Base-by-base conservation (phyloP, 1,284 basidiomycete species). In the Pseudozyma flocculosa region DNA sequence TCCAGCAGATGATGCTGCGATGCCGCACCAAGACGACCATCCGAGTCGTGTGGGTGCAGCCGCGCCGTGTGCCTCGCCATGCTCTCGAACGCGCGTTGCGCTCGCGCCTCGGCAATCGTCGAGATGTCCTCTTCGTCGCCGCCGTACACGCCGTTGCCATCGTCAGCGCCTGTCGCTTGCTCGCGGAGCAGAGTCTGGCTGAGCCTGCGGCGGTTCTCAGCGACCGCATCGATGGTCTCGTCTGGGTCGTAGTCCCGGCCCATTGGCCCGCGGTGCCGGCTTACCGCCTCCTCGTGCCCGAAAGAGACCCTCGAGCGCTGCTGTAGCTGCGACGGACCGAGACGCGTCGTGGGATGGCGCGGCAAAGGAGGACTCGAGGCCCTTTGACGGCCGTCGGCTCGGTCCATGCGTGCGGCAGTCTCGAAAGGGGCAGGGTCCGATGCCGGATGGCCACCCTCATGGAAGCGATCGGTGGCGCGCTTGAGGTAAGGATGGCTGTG, bases 91-190 rank as follows among this genome's bases (percentile, higher is more conserved):
- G 56, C 58, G 1, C 43, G 50, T 1, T 48, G 40, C 1, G 64
- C 64, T 9, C 64, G 56, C 0, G 52, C 40, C 1, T 61, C 48
- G 18, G 64, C 64, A 17, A 63, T 50, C 13, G 54, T 57, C 17
- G 64, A 68, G 48, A 68, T 52, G 19, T 67, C 64, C 13, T 36
- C 38, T n/a, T 67, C 60, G n/a, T 59, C 54, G 1, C 45, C 22
- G n/a, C n/a, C n/a, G n/a, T n/a, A n/a, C n/a, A n/a, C n/a, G n/a
- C n/a, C n/a, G n/a, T n/a, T n/a, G n/a, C n/a, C n/a, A n/a, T 29
- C 29, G 29, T 29, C 29, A 29, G 29, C 5, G 29, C 7, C 7
- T 5, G 29, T 13, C 7, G 29, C 29, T 29, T 13, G 29, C 29
- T 29, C 29, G 29, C 13, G 5, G 29, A 13, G 13, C 5, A 29